A percentile compares a stretch with the other conserved stretches of the same genome.
These are phyloP conservation scores for Teratosphaeriaceae sp. DNA, from an alignment of 2,329 filamentous ascomycete genomes.

Conservation along the genomic window DNA sequence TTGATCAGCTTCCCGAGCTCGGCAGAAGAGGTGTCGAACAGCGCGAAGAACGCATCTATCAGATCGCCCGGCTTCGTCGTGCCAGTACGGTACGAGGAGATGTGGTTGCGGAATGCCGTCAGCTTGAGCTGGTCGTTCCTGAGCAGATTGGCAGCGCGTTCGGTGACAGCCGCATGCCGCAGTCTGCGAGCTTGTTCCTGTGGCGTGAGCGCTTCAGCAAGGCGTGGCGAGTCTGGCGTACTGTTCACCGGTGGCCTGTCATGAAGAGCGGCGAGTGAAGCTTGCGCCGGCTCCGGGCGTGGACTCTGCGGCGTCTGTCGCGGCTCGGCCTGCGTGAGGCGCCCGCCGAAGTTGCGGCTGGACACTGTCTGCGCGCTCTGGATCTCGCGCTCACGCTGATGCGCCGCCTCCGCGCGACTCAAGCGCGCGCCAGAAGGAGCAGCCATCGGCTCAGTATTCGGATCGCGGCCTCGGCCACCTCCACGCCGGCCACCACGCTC, in stretches of 20 bases:
- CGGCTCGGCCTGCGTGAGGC: conserved; percentile 51
- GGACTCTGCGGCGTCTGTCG: conserved; percentile 23
- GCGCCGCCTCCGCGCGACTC: conserved; percentile 80
- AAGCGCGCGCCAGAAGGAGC: conserved; percentile 72
- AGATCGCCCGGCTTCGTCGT: conserved; percentile 66
- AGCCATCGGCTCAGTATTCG: conserved; percentile 74
- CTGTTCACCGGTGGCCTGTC: conserved; percentile 30
- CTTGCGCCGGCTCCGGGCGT: conserved; percentile 20
- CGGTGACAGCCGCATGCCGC: conserved; percentile 77
- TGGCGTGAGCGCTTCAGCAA: conserved; percentile 48
- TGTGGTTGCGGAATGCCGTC: conserved; percentile 66
- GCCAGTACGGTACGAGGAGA: conserved; percentile 70
- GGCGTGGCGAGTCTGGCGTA: conserved; percentile 26
- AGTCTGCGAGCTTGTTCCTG: conserved; percentile 75
- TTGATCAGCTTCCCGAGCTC: conserved; percentile 84
- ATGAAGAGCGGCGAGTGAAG: conserved; percentile 12
- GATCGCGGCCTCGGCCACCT: conserved; percentile 68
- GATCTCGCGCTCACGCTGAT: conserved; percentile 85
- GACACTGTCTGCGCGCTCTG: conserved; percentile 78
- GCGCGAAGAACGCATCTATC: conserved; percentile 77
- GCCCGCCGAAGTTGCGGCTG: conserved; percentile 75
- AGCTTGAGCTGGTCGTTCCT: conserved; percentile 71
- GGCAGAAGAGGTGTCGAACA: conserved; percentile 73
- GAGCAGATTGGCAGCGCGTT: conserved; percentile 75
- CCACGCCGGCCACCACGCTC: conserved; percentile 42